Percentiles rank a stretch among this genome's conserved stretches.
Evolutionary conservation across 331 rosid genomes (phyloP).

Genomic region (Prunus yedoensis): DNA sequence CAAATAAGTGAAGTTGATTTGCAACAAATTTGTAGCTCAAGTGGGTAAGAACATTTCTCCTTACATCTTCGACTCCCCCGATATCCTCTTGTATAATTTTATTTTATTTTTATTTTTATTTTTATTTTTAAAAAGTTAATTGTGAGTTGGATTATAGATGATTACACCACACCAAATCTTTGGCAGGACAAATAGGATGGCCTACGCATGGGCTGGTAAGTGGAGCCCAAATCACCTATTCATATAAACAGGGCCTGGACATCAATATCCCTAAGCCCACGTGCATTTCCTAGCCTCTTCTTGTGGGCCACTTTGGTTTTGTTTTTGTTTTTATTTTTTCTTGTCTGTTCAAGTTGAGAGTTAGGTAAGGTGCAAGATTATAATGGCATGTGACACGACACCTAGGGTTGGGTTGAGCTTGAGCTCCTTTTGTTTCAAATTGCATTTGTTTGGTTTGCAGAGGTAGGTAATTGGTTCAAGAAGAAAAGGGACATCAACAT

Average conservation of each 20-base stretch:
- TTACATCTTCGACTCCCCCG: too few species aligned
- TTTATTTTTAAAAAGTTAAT: neutral
- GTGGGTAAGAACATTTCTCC: too few species aligned
- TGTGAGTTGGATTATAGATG: neutral
- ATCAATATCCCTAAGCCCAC: conserved; percentile 7
- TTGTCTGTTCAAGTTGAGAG: neutral
- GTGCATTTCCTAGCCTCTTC: neutral
- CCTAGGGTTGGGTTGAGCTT: too few species aligned
- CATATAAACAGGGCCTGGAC: neutral
- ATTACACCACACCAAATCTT: too few species aligned
- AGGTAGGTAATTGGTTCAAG: neutral
- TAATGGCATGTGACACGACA: neutral
- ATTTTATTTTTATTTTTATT: too few species aligned
- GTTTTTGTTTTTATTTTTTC: neutral
- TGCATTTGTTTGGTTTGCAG: too few species aligned
- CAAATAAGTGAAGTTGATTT: neutral
- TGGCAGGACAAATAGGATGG: neutral
- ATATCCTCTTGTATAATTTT: too few species aligned
- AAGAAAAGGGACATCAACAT: neutral
- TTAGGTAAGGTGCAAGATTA: too few species aligned
- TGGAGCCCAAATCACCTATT: conserved; percentile 9
- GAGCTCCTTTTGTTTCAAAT: too few species aligned
- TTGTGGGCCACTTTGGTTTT: conserved; percentile 4
- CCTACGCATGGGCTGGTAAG: conserved; percentile 9
- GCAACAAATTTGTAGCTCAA: too few species aligned